Evolutionary conservation across 306 rosid genomes (phyloP).

Genomic region (Prunus davidiana): DNA sequence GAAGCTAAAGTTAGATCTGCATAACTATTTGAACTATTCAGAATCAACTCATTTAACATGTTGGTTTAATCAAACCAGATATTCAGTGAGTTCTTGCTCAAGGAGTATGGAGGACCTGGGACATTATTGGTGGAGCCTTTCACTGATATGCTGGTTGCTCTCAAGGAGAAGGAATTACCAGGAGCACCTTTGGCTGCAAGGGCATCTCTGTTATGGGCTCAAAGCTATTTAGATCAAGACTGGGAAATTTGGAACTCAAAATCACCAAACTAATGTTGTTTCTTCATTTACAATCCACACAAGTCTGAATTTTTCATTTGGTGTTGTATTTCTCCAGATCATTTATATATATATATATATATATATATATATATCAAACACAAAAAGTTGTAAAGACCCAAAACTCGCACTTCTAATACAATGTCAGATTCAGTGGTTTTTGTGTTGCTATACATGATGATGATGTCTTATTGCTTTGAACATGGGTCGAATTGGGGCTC

Average conservation of each 20-base stretch:
- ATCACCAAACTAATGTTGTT: constrained; percentile 18
- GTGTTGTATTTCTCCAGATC: constrained; percentile 23
- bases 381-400: constrained; percentile 24
- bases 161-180: constrained; percentile 39
- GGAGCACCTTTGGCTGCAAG: constrained; percentile 60
- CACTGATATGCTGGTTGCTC: constrained; percentile 44
- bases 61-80: constrained; percentile 38
- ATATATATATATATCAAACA: constrained; percentile 13
- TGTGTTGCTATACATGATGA: constrained; percentile 42
- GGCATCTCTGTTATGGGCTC: constrained; percentile 66
- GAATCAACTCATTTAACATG: constrained; percentile 17
- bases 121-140: constrained; percentile 62
- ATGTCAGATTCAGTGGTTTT: constrained; percentile 35
- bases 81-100: constrained; percentile 51
- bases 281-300: background rate
- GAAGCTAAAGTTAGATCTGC: constrained; percentile 27
- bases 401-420: constrained; percentile 35
- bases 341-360: constrained; percentile 8
- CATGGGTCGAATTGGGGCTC: constrained; percentile 35
- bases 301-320: constrained; percentile 1
- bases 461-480: constrained; percentile 32
- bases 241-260: constrained; percentile 48
- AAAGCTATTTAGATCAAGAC: constrained; percentile 52
- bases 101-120: constrained; percentile 51
- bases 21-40: constrained; percentile 26